Conservation (phyloP, 345 rosid genomes). For the Streptanthus diversifolius region DNA sequence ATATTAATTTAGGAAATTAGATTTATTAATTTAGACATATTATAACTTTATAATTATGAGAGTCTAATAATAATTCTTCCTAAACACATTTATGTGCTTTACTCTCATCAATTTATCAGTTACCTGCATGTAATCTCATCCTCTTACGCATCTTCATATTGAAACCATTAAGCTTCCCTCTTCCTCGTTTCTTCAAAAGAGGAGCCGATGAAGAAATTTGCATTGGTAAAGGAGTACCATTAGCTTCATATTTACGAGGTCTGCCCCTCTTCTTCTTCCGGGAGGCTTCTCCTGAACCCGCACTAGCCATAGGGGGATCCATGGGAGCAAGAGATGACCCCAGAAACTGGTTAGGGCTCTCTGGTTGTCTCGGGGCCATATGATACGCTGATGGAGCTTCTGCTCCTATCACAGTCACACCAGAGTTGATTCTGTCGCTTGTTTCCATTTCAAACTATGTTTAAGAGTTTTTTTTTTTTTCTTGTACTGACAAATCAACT, state of each 20-base stretch:
- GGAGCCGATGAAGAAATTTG: constrained; percentile 53
- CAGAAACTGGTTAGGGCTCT: constrained; percentile 42
- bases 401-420: constrained; percentile 71
- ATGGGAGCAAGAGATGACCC: constrained; percentile 36
- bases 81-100: too few species aligned
- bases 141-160: constrained; percentile 51
- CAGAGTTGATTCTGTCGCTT: constrained; percentile 53
- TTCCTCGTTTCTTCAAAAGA: constrained; percentile 46
- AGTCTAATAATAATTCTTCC: too few species aligned
- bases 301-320: constrained; percentile 37
- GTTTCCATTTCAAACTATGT: constrained; percentile 42
- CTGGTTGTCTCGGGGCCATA: constrained; percentile 53
- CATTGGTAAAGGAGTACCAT: constrained; percentile 56
- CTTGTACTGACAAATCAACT: not conserved
- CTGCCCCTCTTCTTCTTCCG: constrained; percentile 85
- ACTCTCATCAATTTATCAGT: too few species aligned
- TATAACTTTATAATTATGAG: too few species aligned
- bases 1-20: too few species aligned
- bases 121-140: too few species aligned
- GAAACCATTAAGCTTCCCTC: constrained; percentile 43
- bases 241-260: constrained; percentile 78
- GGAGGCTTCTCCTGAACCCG: constrained; percentile 21
- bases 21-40: too few species aligned
- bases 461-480: not conserved
- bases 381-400: constrained; percentile 74